phyloP scores from a whole-genome alignment of 2,329 filamentous ascomycete species.

The Aspergillus aculeatus region DNA sequence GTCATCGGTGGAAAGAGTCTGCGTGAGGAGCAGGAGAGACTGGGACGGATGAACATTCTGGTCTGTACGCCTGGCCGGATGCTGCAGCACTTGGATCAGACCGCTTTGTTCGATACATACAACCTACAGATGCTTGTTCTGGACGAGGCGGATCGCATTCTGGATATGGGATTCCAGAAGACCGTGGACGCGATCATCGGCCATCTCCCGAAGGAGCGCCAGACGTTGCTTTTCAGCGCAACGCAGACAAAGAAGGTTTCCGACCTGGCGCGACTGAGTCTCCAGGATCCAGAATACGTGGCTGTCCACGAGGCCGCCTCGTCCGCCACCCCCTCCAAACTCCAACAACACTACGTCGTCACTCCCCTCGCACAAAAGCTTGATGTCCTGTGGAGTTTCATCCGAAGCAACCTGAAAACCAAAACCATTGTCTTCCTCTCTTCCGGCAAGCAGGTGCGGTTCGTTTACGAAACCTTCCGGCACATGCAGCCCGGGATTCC shows the following conservation, averaged over 20 bases:
- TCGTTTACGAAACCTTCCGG: slow-evolving; percentile 89
- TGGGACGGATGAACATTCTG: slow-evolving; percentile 93
- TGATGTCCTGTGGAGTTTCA: slow-evolving; percentile 88
- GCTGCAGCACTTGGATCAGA: slow-evolving; percentile 93
- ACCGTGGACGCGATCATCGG: slow-evolving; percentile 91
- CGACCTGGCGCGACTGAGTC: slow-evolving; percentile 81
- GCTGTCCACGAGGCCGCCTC: slow-evolving; percentile 83
- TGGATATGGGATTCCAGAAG: slow-evolving; percentile 94
- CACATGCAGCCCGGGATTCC: slow-evolving; percentile 93
- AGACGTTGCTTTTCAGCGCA: slow-evolving; percentile 92
- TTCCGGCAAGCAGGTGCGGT: slow-evolving; percentile 93
- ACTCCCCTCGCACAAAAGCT: slow-evolving; percentile 85
- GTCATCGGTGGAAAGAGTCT: slow-evolving; percentile 92
- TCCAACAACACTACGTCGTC: slow-evolving; percentile 89
- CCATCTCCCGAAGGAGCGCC: slow-evolving; percentile 78
- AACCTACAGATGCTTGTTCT: slow-evolving; percentile 90
- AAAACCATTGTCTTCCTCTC: slow-evolving; percentile 96
- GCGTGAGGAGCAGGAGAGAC: slow-evolving; percentile 78
- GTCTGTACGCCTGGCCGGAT: slow-evolving; percentile 94
- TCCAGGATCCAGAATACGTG: slow-evolving; percentile 91
- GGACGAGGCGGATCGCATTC: slow-evolving; percentile 92
- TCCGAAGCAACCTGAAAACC: slow-evolving; percentile 83
- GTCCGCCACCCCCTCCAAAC: slow-evolving; percentile 74
- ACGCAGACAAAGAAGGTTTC: slow-evolving; percentile 95
- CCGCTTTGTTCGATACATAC: slow-evolving; percentile 81